A percentile compares a stretch with the other conserved stretches of the same genome.
These are phyloP conservation scores for Apiospora saccharicola DNA, from an alignment of 2,329 filamentous ascomycete species.

Conservation along the genomic window DNA sequence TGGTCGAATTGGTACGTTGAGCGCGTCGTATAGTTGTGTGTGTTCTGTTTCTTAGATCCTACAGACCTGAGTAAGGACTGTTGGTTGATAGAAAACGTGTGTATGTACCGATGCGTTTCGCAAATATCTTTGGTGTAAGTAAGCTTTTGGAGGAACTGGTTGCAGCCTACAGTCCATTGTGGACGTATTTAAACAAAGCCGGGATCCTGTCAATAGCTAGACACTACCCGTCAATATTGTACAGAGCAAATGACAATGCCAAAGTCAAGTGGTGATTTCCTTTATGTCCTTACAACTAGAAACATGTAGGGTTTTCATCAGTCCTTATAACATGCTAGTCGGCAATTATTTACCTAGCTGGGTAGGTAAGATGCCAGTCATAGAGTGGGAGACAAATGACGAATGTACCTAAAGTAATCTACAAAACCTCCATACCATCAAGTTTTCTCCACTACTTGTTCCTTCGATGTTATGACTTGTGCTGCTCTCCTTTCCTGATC, in stretches of 20 bases:
- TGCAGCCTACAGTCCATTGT: neutral
- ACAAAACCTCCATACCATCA: neutral
- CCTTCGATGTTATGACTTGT: no score
- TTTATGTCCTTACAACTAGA: no score
- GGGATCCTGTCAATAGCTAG: neutral
- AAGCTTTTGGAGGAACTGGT: neutral
- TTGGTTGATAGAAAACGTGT: neutral
- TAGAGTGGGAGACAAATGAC: neutral
- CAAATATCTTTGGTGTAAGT: neutral
- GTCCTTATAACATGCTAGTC: neutral
- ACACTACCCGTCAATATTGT: neutral
- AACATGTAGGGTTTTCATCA: neutral
- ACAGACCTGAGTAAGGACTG: neutral
- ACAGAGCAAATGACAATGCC: neutral
- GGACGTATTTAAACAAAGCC: neutral
- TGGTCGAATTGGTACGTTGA: neutral
- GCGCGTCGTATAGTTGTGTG: neutral
- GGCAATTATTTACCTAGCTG: neutral
- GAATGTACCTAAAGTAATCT: no score
- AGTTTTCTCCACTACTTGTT: neutral
- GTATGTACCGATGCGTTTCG: neutral
- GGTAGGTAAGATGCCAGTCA: neutral
- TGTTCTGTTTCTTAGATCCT: neutral
- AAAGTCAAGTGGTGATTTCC: no score
- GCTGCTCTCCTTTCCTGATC: no score